These are phyloP conservation scores for Penicillium brevicompactum DNA, from an alignment of 2,329 filamentous ascomycete species.

Conservation along the genomic window DNA sequence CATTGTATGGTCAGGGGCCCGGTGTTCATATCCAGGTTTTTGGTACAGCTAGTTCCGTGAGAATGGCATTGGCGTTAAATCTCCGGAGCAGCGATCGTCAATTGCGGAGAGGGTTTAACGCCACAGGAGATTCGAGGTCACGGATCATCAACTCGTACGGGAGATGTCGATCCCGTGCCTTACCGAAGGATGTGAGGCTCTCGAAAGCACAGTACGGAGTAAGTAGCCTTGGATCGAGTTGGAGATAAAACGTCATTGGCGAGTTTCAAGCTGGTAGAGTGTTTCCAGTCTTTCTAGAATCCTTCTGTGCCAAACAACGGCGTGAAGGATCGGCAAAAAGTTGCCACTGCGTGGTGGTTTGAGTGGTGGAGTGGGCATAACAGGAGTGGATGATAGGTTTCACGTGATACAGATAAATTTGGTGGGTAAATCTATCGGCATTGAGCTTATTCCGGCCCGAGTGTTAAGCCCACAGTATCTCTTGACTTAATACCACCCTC, in stretches of 20 bases:
- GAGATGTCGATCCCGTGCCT: not conserved
- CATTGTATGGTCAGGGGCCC: too few species aligned
- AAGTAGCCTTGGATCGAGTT: not conserved
- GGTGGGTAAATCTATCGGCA: not conserved
- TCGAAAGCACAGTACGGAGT: not conserved
- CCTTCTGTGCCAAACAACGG: not conserved
- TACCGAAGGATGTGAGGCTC: not conserved
- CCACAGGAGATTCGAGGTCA: not conserved
- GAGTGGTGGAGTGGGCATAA: not conserved
- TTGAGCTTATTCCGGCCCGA: not conserved
- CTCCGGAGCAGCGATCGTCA: not conserved
- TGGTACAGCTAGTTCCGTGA: not conserved
- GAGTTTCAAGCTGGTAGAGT: not conserved
- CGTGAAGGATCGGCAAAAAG: not conserved
- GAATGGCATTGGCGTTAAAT: not conserved
- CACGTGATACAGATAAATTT: not conserved
- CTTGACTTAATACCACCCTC: not conserved
- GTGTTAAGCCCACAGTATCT: not conserved
- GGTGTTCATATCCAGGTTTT: not conserved
- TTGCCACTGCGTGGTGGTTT: not conserved
- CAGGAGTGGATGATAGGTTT: not conserved
- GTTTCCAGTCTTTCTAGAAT: not conserved
- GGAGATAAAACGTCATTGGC: not conserved
- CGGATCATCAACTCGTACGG: not conserved
- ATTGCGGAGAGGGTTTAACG: not conserved